A percentile compares a stretch with the other conserved stretches of the same genome.
Conservation (phyloP, 805 yeast species). For the Wickerhamomyces ciferrii region DNA sequence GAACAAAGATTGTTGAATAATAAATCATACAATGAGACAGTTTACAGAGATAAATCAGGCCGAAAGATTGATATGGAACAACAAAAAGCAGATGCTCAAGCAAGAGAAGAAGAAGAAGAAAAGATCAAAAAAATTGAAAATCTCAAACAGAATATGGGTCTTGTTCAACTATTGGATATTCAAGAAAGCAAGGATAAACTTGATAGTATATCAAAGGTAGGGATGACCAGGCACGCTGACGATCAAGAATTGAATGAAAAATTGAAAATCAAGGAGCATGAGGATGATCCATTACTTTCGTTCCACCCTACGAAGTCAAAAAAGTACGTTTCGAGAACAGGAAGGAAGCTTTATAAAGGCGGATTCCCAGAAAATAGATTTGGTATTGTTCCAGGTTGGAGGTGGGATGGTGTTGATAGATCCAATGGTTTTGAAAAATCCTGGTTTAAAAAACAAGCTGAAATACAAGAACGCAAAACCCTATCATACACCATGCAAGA, state of each 20-base stretch:
- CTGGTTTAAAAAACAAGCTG: conserved; percentile 42
- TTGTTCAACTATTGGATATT: conserved; percentile 31
- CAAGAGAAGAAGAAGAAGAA: conserved; percentile 23
- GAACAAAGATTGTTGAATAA: background rate
- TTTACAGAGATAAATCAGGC: conserved; percentile 62
- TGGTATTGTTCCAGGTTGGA: conserved; percentile 66
- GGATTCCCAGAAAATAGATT: conserved; percentile 66
- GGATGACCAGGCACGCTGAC: conserved; percentile 27
- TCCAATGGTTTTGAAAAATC: conserved; percentile 80
- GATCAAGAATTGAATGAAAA: conserved; percentile 32
- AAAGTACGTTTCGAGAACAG: conserved; percentile 28
- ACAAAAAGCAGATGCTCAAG: conserved; percentile 19
- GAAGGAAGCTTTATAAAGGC: conserved; percentile 53
- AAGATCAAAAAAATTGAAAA: conserved; percentile 22
- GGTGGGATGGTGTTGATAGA: conserved; percentile 93
- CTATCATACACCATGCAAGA: conserved; percentile 32
- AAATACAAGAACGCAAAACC: conserved; percentile 26
- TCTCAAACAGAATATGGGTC: conserved; percentile 30
- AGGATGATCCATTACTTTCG: conserved; percentile 61
- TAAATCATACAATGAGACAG: conserved; percentile 27
- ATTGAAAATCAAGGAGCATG: conserved; percentile 27
- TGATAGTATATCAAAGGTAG: conserved; percentile 18
- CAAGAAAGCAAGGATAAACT: conserved; percentile 29
- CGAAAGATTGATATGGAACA: conserved; percentile 37
- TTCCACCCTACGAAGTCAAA: conserved; percentile 30